Percentiles rank a stretch among this genome's conserved stretches.
These are phyloP conservation scores for Ustilago tritici DNA, from an alignment of 1,284 basidiomycete genomes.

Conservation along the genomic window DNA sequence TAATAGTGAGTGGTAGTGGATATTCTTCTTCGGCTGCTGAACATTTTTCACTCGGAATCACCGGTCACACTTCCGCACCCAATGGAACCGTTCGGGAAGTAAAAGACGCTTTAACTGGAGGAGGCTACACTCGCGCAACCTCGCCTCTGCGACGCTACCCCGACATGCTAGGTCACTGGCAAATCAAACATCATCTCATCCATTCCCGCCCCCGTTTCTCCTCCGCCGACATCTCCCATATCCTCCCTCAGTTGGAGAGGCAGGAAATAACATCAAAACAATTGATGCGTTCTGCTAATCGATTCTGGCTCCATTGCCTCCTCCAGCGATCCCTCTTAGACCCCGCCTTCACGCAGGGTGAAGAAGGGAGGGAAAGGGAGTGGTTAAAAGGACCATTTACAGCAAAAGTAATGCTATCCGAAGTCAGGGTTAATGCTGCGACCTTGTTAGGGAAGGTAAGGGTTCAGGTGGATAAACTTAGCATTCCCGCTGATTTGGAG, in stretches of 20 bases:
- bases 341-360: background rate
- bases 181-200: constrained; percentile 82
- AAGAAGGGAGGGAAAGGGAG: background rate
- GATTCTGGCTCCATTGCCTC: constrained; percentile 47
- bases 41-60: constrained; percentile 81
- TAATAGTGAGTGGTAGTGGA: constrained; percentile 22
- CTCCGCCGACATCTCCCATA: constrained; percentile 8
- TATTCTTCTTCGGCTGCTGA: constrained; percentile 71
- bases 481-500: constrained; percentile 41
- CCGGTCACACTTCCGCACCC: constrained; percentile 67
- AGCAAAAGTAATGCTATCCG: constrained; percentile 38
- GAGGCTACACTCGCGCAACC: constrained; percentile 81
- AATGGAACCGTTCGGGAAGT: background rate
- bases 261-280: constrained; percentile 47
- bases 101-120: constrained; percentile 24
- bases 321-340: constrained; percentile 30
- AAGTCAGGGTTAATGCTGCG: constrained; percentile 33
- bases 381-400: constrained; percentile 19
- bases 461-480: constrained; percentile 40
- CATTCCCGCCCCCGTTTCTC: constrained; percentile 14
- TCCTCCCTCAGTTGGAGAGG: constrained; percentile 47
- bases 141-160: constrained; percentile 87
- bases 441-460: constrained; percentile 37
- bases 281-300: constrained; percentile 31
- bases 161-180: constrained; percentile 92